phyloP scores from a whole-genome alignment of 169 alveolate genomes.

The Blepharisma undulans region DNA sequence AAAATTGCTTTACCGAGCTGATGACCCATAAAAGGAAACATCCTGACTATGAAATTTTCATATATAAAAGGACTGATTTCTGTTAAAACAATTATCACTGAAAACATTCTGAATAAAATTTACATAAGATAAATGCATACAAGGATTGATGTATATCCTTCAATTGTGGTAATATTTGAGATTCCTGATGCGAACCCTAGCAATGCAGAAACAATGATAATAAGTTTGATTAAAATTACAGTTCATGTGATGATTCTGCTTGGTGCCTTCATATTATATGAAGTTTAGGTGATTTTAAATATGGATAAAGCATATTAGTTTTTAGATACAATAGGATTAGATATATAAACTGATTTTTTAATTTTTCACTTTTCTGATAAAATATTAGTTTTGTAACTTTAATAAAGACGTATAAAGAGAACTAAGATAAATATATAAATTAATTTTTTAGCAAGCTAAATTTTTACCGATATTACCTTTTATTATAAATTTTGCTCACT shows the following conservation, averaged over 20 bases:
- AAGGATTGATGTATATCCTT: background rate
- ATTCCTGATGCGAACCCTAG: background rate
- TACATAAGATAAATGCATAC: conserved; percentile 25
- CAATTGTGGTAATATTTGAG: background rate
- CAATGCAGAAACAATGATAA: background rate
- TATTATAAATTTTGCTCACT: no score
- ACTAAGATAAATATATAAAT: no score
- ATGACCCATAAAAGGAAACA: conserved; percentile 10
- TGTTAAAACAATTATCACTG: background rate
- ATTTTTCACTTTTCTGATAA: no score
- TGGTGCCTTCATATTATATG: background rate
- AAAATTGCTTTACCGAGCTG: background rate
- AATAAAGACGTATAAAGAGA: background rate
- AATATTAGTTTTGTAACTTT: no score
- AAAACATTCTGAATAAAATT: conserved; percentile 3
- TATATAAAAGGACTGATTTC: background rate
- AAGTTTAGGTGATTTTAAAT: background rate
- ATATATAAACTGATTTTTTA: no score
- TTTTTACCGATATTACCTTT: no score
- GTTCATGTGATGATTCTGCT: background rate
- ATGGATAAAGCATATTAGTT: background rate
- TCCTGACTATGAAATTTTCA: background rate
- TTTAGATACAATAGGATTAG: background rate
- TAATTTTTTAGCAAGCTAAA: no score
- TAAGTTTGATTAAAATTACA: background rate